Evolutionary conservation across 2,329 filamentous ascomycete genomes (phyloP).

Genomic region (Xylariaceae sp.): DNA sequence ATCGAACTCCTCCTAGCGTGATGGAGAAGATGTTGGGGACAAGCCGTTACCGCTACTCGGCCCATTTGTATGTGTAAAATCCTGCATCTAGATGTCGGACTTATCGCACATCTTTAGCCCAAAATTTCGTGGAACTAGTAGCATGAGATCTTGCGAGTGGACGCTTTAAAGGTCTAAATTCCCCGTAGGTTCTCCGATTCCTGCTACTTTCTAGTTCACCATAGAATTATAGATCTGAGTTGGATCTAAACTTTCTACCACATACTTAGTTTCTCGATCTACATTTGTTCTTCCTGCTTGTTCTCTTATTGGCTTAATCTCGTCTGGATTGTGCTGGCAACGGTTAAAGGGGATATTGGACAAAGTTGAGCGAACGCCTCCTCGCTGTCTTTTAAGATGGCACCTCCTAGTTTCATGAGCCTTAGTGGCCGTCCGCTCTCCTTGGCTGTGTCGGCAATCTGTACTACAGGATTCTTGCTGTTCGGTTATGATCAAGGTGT

Average conservation of each 20-base stretch:
- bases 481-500: slow-evolving; percentile 50
- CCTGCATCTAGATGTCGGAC: neutral
- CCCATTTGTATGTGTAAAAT: slow-evolving; percentile 9
- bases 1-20: no score
- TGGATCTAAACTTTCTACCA: neutral
- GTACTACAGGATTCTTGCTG: slow-evolving; percentile 68
- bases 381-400: slow-evolving; percentile 47
- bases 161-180: slow-evolving; percentile 5
- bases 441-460: slow-evolving; percentile 65
- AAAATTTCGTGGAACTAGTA: slow-evolving; percentile 2
- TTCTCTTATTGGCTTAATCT: neutral
- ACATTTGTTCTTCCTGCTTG: neutral
- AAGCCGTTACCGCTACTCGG: slow-evolving; percentile 17
- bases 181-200: slow-evolving; percentile 5
- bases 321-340: neutral
- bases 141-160: neutral
- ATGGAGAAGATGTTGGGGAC: slow-evolving; percentile 2
- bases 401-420: slow-evolving; percentile 63
- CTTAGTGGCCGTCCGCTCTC: slow-evolving; percentile 64
- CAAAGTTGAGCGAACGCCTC: slow-evolving; percentile 14
- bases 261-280: neutral
- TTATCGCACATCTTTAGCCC: slow-evolving; percentile 17
- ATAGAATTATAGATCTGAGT: slow-evolving; percentile 12
- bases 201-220: neutral
- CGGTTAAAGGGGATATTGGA: neutral